These are phyloP conservation scores for Euphorbia peplus DNA, from an alignment of 345 rosid species.

Conservation along the genomic window DNA sequence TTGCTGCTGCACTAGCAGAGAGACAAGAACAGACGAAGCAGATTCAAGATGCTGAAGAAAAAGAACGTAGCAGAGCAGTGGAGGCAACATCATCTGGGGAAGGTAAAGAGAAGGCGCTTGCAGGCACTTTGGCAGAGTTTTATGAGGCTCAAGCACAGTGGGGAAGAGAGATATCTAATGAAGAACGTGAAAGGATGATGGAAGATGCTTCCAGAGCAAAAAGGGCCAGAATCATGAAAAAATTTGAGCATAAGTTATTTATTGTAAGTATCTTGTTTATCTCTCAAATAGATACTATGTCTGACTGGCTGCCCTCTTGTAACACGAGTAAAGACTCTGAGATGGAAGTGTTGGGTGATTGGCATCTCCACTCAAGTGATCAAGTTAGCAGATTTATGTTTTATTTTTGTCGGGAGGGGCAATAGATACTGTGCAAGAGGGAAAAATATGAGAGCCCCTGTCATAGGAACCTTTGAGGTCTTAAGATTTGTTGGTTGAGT, in stretches of 20 bases:
- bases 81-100: constrained; percentile 49
- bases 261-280: constrained; percentile 50
- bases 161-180: constrained; percentile 75
- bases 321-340: no score
- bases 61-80: constrained; percentile 44
- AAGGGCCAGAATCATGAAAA: constrained; percentile 59
- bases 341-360: no score
- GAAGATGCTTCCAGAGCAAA: constrained; percentile 79
- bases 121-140: constrained; percentile 95
- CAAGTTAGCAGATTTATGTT: no score
- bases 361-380: no score
- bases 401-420: no score
- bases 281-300: background rate
- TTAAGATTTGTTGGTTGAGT: no score
- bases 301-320: no score
- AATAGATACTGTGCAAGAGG: no score
- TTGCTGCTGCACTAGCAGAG: constrained; percentile 82
- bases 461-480: no score
- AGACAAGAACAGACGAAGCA: constrained; percentile 69
- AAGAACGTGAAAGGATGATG: constrained; percentile 83
- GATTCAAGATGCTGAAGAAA: constrained; percentile 86
- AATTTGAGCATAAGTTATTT: constrained; percentile 72
- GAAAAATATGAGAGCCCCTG: no score
- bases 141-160: constrained; percentile 94
- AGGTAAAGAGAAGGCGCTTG: constrained; percentile 55